Percentiles rank a stretch among this genome's conserved stretches.
These are phyloP conservation scores for Haematococcus sp. DNA, from an alignment of 139 green algal genomes.

Conservation along the genomic window DNA sequence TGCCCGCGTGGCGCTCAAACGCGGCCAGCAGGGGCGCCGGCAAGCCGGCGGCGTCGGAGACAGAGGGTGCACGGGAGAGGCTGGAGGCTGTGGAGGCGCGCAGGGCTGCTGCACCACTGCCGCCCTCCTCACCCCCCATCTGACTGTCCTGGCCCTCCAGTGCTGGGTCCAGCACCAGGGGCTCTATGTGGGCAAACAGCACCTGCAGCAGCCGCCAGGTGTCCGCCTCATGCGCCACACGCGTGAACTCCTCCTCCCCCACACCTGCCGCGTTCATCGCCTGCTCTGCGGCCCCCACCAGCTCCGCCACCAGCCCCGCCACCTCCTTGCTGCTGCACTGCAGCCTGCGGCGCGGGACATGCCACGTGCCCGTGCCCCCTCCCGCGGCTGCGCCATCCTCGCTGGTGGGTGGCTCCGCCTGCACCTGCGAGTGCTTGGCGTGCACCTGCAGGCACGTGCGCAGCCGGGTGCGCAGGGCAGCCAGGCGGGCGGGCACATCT, in stretches of 20 bases:
- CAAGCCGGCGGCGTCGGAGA: too few relatives aligned
- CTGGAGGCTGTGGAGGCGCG: too few relatives aligned
- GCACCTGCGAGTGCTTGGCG: background rate
- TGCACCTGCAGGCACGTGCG: slow-evolving; percentile 40
- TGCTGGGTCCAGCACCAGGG: background rate
- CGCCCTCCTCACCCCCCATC: background rate
- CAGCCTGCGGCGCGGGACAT: slow-evolving; percentile 34
- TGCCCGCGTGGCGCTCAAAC: slow-evolving; percentile 24
- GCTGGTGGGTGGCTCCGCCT: background rate
- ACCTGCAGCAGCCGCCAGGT: slow-evolving; percentile 72
- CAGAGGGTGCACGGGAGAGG: too few relatives aligned
- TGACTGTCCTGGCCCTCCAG: background rate
- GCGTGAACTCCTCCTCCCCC: background rate
- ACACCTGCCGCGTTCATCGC: background rate
- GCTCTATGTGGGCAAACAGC: slow-evolving; percentile 39
- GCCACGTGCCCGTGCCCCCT: background rate
- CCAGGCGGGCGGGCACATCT: slow-evolving; percentile 16
- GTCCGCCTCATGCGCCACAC: slow-evolving; percentile 48
- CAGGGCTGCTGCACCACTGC: too few relatives aligned
- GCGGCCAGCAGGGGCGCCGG: background rate
- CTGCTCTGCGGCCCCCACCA: background rate
- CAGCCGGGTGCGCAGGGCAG: slow-evolving; percentile 24
- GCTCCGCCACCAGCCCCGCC: slow-evolving; percentile 3
- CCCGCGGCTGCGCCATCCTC: background rate
- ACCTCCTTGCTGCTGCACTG: slow-evolving; percentile 24